These are phyloP conservation scores for Dimargaris cristalligena DNA, from an alignment of 192 early-diverging fungal species.

Conservation along the genomic window DNA sequence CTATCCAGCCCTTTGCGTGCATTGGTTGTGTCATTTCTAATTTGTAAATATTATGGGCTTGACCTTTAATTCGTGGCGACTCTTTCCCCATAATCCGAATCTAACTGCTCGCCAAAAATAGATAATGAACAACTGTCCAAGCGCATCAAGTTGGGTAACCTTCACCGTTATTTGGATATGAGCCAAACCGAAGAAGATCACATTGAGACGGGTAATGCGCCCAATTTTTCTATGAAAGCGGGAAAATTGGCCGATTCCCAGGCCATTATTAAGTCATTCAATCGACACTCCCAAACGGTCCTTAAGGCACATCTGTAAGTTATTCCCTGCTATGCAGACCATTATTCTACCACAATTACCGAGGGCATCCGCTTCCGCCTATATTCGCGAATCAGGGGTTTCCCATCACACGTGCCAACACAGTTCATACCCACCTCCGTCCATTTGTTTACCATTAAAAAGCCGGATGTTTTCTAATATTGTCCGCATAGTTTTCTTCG, in stretches of 20 bases:
- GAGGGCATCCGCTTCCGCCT: too few species aligned
- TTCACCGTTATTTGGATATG: constrained; percentile 61
- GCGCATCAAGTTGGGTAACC: constrained; percentile 32
- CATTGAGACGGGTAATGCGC: constrained; percentile 52
- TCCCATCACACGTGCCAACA: too few species aligned
- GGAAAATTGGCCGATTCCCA: constrained; percentile 39
- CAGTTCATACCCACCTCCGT: not conserved
- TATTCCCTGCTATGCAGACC: too few species aligned
- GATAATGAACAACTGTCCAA: constrained; percentile 23
- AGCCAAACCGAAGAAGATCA: constrained; percentile 68
- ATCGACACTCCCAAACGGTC: constrained; percentile 73
- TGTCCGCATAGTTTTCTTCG: constrained; percentile 3
- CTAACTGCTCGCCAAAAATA: too few species aligned
- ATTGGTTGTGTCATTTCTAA: too few species aligned
- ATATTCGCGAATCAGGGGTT: too few species aligned
- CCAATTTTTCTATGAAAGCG: constrained; percentile 69
- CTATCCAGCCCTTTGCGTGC: too few species aligned
- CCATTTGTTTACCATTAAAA: not conserved
- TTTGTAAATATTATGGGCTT: too few species aligned
- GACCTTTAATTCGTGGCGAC: too few species aligned
- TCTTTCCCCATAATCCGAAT: too few species aligned
- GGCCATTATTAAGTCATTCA: constrained; percentile 71
- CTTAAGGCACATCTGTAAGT: constrained; percentile 25
- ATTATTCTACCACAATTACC: too few species aligned
- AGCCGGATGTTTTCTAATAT: not conserved